phyloP scores from a whole-genome alignment of 192 early-diverging fungal genomes.

The Mortierella hygrophila region DNA sequence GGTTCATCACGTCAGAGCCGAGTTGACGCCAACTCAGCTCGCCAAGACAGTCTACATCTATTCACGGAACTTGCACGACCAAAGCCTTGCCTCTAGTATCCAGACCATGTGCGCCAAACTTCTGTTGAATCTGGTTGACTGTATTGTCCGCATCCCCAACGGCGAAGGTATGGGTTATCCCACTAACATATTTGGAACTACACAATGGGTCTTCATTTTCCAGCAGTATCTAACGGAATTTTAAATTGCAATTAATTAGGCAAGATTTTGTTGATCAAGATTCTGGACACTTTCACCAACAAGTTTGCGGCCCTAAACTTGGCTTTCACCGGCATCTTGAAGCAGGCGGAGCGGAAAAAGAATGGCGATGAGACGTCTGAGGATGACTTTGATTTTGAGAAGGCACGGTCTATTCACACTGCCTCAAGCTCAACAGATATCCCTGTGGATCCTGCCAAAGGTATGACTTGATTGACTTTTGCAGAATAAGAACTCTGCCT shows the following conservation, averaged over 20 bases:
- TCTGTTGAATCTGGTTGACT: constrained; percentile 91
- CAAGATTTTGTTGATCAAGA: constrained; percentile 80
- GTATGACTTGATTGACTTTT: constrained; percentile 50
- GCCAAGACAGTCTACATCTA: constrained; percentile 91
- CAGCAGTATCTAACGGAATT: not conserved
- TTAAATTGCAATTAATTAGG: constrained; percentile 42
- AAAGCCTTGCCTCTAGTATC: constrained; percentile 88
- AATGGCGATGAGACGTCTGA: constrained; percentile 28
- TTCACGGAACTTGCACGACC: constrained; percentile 93
- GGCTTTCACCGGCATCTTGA: constrained; percentile 71
- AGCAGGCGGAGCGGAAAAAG: constrained; percentile 69
- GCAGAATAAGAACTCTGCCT: not conserved
- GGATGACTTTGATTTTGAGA: constrained; percentile 72
- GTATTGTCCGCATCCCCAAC: constrained; percentile 78
- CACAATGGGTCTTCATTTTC: not conserved
- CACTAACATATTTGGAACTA: not conserved
- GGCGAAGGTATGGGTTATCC: constrained; percentile 57
- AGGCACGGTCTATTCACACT: constrained; percentile 67
- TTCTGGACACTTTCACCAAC: constrained; percentile 86
- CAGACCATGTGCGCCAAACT: constrained; percentile 98
- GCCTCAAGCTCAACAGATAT: constrained; percentile 56
- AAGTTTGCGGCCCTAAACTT: constrained; percentile 81
- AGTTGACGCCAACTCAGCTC: constrained; percentile 86
- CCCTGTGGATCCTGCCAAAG: constrained; percentile 80
- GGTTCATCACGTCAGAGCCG: constrained; percentile 93